Evolutionary conservation across 2,329 filamentous ascomycete species (phyloP).

Genomic region (Curvularia spicifera): DNA sequence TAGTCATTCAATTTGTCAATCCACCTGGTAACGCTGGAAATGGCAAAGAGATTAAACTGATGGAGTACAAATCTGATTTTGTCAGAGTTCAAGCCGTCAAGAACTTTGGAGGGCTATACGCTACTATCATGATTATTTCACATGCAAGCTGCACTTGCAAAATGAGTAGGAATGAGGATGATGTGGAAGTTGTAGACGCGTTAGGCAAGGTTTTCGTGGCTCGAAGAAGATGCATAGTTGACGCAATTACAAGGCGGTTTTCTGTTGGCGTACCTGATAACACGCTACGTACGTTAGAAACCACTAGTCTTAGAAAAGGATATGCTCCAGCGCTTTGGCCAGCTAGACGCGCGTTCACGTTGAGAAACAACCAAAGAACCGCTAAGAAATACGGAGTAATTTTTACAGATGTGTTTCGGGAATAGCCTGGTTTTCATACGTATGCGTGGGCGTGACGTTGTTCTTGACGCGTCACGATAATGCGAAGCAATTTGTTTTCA

Average conservation of each 20-base stretch:
- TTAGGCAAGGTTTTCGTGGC: too few species aligned
- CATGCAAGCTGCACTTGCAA: too few species aligned
- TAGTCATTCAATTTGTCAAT: too few species aligned
- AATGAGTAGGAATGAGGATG: too few species aligned
- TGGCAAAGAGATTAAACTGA: too few species aligned
- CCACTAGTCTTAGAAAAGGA: not conserved
- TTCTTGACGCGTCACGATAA: not conserved
- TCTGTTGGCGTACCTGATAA: not conserved
- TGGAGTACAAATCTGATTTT: too few species aligned
- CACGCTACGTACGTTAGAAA: not conserved
- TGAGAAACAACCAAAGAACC: not conserved
- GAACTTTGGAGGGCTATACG: too few species aligned
- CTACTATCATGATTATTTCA: too few species aligned
- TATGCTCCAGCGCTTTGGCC: not conserved
- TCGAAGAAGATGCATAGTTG: not conserved
- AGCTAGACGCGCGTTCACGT: constrained; percentile 1
- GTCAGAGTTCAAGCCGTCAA: too few species aligned
- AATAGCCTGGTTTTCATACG: not conserved
- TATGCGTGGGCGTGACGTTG: not conserved
- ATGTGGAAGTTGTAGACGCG: too few species aligned
- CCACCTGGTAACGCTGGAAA: too few species aligned
- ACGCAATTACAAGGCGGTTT: not conserved
- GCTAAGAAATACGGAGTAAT: not conserved
- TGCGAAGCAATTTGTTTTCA: not conserved
- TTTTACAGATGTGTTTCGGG: not conserved